phyloP scores from a whole-genome alignment of 768 basidiomycete genomes.

The Mycena vitilis region DNA sequence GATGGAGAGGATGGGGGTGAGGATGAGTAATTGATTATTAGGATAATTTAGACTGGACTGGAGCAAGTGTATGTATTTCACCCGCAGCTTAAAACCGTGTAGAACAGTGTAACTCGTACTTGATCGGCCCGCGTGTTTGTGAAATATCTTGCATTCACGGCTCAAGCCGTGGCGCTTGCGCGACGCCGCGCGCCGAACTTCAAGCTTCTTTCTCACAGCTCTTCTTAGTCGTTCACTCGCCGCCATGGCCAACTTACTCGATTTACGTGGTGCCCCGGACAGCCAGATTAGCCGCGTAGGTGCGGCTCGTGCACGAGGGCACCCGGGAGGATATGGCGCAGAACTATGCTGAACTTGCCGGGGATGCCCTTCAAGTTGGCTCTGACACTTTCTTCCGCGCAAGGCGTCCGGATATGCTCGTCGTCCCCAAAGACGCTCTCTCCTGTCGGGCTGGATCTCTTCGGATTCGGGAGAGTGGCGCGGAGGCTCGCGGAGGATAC shows the following conservation, averaged over 20 bases:
- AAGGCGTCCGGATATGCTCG: slow-evolving; percentile 67
- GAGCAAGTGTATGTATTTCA: slow-evolving; percentile 13
- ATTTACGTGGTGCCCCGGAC: slow-evolving; percentile 19
- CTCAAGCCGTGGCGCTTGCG: too few species aligned
- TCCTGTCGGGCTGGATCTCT: slow-evolving; percentile 39
- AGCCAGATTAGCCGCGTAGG: slow-evolving; percentile 42
- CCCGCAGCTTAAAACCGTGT: not conserved
- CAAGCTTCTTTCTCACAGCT: too few species aligned
- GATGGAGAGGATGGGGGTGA: slow-evolving; percentile 2
- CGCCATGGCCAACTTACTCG: slow-evolving; percentile 35
- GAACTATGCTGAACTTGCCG: slow-evolving; percentile 94
- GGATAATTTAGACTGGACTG: not conserved
- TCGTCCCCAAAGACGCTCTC: slow-evolving; percentile 60
- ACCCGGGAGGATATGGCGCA: slow-evolving; percentile 93
- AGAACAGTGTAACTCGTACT: too few species aligned
- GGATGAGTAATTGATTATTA: not conserved
- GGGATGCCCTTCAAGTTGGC: too few species aligned
- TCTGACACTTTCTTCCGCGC: slow-evolving; percentile 65
- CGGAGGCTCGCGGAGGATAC: too few species aligned
- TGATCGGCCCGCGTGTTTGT: too few species aligned
- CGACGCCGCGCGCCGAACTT: too few species aligned
- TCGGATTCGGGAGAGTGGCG: slow-evolving; percentile 2
- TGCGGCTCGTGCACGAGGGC: slow-evolving; percentile 87
- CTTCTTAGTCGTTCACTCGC: not conserved
- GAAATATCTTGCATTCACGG: too few species aligned